These are phyloP conservation scores for Rhizophagus sp. DNA, from an alignment of 192 early-diverging fungal species.

Conservation along the genomic window DNA sequence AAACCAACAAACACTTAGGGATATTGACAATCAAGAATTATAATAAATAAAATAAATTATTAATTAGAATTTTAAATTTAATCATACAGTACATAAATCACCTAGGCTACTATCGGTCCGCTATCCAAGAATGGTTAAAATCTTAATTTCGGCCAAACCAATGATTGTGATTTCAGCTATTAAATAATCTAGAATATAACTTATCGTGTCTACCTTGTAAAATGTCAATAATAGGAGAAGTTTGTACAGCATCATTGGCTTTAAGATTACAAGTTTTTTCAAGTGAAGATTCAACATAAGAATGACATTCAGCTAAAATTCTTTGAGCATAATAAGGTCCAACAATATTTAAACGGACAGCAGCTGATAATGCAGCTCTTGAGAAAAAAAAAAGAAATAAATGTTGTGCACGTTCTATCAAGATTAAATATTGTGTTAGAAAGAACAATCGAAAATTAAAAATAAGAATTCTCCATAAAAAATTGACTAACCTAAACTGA, in stretches of 20 bases:
- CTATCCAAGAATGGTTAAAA: too few species aligned
- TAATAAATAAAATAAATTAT: too few species aligned
- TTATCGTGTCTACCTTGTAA: constrained; percentile 79
- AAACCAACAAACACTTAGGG: too few species aligned
- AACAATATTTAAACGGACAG: constrained; percentile 84
- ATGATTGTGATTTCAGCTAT: constrained; percentile 50
- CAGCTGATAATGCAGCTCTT: constrained; percentile 84
- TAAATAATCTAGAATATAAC: constrained; percentile 76
- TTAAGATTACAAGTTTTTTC: constrained; percentile 50
- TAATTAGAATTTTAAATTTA: too few species aligned
- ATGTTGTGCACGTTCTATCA: constrained; percentile 64
- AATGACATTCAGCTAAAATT: constrained; percentile 62
- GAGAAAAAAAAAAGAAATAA: constrained; percentile 84
- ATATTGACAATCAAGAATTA: too few species aligned
- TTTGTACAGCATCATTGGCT: constrained; percentile 60
- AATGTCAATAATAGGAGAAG: constrained; percentile 70
- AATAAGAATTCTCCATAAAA: too few species aligned
- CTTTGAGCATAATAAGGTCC: constrained; percentile 89
- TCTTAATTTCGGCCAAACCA: too few species aligned
- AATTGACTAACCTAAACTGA: constrained; percentile 34
- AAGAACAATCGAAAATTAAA: not conserved
- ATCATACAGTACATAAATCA: too few species aligned
- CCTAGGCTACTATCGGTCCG: too few species aligned
- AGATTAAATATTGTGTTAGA: not conserved
- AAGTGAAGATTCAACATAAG: constrained; percentile 49